phyloP scores from a whole-genome alignment of 495 filamentous ascomycete genomes.

The Daldinia childiae region DNA sequence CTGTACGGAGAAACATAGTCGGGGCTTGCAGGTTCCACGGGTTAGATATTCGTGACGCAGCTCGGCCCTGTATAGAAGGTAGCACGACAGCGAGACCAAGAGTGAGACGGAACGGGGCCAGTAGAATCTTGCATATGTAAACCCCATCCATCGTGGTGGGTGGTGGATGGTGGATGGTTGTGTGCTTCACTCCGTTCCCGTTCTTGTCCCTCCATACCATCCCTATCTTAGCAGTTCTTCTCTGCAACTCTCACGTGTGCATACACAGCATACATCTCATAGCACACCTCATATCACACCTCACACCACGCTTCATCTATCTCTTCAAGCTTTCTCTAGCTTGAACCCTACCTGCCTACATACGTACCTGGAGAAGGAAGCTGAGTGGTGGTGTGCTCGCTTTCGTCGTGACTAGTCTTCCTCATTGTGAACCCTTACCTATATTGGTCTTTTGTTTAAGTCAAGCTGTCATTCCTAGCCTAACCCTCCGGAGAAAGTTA shows the following conservation, averaged over 20 bases:
- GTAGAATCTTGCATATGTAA: slow-evolving; percentile 39
- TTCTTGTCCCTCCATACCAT: slow-evolving; percentile 38
- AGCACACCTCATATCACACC: not conserved
- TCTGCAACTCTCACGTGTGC: slow-evolving; percentile 44
- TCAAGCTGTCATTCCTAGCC: slow-evolving; percentile 21
- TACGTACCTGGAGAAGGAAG: slow-evolving; percentile 5
- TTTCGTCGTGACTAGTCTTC: slow-evolving; percentile 38
- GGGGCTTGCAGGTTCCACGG: slow-evolving; percentile 28
- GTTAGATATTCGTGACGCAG: slow-evolving; percentile 33
- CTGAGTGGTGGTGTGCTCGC: slow-evolving; percentile 35
- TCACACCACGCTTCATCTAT: not conserved
- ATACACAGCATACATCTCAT: slow-evolving; percentile 21
- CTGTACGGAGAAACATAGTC: slow-evolving; percentile 7
- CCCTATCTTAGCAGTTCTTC: slow-evolving; percentile 30
- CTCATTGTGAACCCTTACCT: slow-evolving; percentile 35
- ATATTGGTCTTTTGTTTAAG: slow-evolving; percentile 25
- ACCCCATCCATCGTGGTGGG: slow-evolving; percentile 35
- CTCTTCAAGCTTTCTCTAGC: slow-evolving; percentile 35
- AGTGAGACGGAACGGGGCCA: slow-evolving; percentile 16
- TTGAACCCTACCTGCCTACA: slow-evolving; percentile 21
- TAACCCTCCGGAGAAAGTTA: slow-evolving; percentile 3
- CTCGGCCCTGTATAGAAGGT: slow-evolving; percentile 38
- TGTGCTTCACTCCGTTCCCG: slow-evolving; percentile 20
- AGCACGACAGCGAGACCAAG: slow-evolving; percentile 29
- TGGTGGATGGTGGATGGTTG: slow-evolving; percentile 19